Evolutionary conservation across 2,329 filamentous ascomycete species (phyloP).

Genomic region (Paraphaeosphaeria minitans): DNA sequence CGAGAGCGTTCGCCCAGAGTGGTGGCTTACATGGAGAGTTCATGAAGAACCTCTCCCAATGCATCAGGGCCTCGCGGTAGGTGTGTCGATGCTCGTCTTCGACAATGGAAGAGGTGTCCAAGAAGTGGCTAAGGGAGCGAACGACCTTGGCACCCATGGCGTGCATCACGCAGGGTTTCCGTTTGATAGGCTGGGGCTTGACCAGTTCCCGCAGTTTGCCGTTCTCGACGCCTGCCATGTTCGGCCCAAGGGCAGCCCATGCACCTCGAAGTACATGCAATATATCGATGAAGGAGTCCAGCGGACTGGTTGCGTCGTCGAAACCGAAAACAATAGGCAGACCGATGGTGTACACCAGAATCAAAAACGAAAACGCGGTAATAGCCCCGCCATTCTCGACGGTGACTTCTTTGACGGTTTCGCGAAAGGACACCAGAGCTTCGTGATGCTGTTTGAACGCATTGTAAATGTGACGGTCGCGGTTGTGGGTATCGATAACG

Average conservation of each 20-base stretch:
- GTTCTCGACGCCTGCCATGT: constrained; percentile 12
- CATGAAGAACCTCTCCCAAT: constrained; percentile 22
- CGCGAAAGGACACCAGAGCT: constrained; percentile 22
- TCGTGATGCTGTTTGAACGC: constrained; percentile 26
- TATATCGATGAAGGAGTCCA: constrained; percentile 16
- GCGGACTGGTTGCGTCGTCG: constrained; percentile 7
- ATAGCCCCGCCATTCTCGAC: constrained; percentile 18
- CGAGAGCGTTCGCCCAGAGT: constrained; percentile 23
- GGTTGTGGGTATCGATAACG: constrained; percentile 13
- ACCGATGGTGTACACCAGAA: constrained; percentile 17
- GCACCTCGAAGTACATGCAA: constrained; percentile 17
- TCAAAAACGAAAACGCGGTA: constrained; percentile 21
- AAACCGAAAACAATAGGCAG: constrained; percentile 21
- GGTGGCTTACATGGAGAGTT: constrained; percentile 19
- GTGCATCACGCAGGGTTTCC: constrained; percentile 15
- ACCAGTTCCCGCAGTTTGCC: constrained; percentile 18
- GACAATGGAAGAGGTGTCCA: constrained; percentile 15
- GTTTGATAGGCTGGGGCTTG: constrained; percentile 1
- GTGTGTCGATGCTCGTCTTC: constrained; percentile 16
- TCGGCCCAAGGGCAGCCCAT: constrained; percentile 14
- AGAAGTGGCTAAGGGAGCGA: constrained; percentile 18
- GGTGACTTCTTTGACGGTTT: constrained; percentile 17
- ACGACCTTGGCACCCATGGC: constrained; percentile 19
- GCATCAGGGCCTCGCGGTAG: constrained; percentile 20
- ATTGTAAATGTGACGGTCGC: constrained; percentile 15